Evolutionary conservation across 2,329 filamentous ascomycete species (phyloP).

Genomic region (Myriosclerotinia duriaeana): DNA sequence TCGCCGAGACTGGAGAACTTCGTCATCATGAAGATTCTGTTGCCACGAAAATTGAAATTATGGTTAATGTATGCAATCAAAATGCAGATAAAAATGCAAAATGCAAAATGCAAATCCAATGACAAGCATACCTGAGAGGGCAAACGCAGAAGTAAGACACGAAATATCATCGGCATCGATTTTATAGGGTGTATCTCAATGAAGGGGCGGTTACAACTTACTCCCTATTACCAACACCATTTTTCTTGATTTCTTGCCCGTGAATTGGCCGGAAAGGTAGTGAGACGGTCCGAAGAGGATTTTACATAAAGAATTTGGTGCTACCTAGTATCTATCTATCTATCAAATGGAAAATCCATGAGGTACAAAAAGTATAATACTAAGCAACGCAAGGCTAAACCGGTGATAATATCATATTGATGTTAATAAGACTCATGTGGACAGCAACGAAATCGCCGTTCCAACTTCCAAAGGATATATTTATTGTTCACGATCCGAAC

Average conservation of each 20-base stretch:
- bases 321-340: too few relatives aligned
- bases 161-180: background rate
- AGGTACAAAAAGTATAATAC: background rate
- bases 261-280: background rate
- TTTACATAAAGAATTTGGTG: background rate
- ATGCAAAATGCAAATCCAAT: background rate
- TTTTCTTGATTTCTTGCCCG: background rate
- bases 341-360: background rate
- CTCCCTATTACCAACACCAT: background rate
- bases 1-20: background rate
- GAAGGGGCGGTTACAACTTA: conserved; percentile 3
- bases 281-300: conserved; percentile 13
- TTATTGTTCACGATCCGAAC: conserved; percentile 6
- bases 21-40: background rate
- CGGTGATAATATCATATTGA: background rate
- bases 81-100: too few relatives aligned
- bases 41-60: background rate
- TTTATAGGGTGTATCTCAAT: background rate
- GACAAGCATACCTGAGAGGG: background rate
- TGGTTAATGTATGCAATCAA: background rate
- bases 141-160: background rate
- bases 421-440: background rate
- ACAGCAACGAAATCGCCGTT: background rate
- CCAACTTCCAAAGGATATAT: background rate
- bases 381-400: background rate